phyloP scores from a whole-genome alignment of 75 land plant genomes.

The Cupressus sempervirens region DNA sequence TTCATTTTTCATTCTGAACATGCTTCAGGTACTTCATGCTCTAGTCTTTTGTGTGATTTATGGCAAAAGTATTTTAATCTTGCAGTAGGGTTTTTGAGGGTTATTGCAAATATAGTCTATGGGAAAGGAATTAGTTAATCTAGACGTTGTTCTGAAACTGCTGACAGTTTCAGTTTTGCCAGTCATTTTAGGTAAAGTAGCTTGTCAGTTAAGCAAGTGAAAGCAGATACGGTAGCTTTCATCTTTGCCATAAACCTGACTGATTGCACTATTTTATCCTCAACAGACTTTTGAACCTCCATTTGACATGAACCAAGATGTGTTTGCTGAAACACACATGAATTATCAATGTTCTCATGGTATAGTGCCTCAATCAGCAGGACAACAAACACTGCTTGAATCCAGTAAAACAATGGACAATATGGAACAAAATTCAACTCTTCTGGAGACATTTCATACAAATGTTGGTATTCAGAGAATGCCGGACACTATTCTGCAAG shows the following conservation, averaged over 20 bases:
- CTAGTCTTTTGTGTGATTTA: neutral
- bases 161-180: neutral
- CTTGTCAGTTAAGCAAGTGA: neutral
- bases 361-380: neutral
- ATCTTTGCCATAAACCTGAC: neutral
- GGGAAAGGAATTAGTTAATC: neutral
- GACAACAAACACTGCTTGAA: neutral
- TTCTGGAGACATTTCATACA: neutral
- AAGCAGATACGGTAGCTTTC: neutral
- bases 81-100: neutral
- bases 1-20: constrained; percentile 3
- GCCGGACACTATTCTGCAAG: neutral
- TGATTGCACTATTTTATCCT: neutral
- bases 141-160: neutral
- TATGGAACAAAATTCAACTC: neutral
- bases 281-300: constrained; percentile 14
- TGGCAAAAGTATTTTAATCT: neutral
- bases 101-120: neutral
- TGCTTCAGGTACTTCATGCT: neutral
- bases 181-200: neutral
- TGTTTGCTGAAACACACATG: neutral
- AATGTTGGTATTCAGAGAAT: neutral
- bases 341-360: neutral
- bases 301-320: constrained; percentile 8
- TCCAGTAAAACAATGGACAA: neutral